phyloP scores from a whole-genome alignment of 805 yeast genomes.

The Cyberlindnera petersonii region DNA sequence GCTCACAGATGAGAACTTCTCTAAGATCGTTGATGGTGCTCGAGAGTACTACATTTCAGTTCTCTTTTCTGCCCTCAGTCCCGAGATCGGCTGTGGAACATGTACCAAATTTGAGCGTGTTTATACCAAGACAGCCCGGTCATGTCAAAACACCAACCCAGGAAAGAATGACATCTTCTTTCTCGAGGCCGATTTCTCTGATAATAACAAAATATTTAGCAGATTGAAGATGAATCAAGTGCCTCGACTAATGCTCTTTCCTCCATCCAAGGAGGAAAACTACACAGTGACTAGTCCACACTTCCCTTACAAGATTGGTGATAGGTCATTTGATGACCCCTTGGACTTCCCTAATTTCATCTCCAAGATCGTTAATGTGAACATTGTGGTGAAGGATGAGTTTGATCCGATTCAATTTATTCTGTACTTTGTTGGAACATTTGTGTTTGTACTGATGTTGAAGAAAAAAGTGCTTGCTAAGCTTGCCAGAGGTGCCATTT shows the following conservation, averaged over 20 bases:
- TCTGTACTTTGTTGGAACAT: slow-evolving; percentile 43
- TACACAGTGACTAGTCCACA: slow-evolving; percentile 30
- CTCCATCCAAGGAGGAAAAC: slow-evolving; percentile 36
- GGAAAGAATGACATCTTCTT: slow-evolving; percentile 40
- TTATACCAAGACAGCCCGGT: slow-evolving; percentile 37
- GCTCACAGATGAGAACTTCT: slow-evolving; percentile 35
- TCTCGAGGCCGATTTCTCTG: slow-evolving; percentile 46
- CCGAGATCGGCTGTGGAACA: slow-evolving; percentile 40
- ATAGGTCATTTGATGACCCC: slow-evolving; percentile 33
- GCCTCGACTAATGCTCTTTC: slow-evolving; percentile 68
- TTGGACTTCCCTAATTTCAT: slow-evolving; percentile 52
- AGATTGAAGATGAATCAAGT: slow-evolving; percentile 44
- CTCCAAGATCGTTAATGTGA: slow-evolving; percentile 41
- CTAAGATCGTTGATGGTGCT: slow-evolving; percentile 39
- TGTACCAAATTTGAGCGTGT: slow-evolving; percentile 45
- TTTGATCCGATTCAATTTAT: slow-evolving; percentile 42
- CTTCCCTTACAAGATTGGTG: slow-evolving; percentile 34
- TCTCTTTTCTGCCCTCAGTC: slow-evolving; percentile 47
- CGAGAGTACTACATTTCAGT: slow-evolving; percentile 50
- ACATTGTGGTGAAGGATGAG: slow-evolving; percentile 40
- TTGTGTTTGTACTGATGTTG: slow-evolving; percentile 41
- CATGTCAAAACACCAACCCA: slow-evolving; percentile 44
- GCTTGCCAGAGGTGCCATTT: slow-evolving; percentile 25
- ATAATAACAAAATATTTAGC: slow-evolving; percentile 40
- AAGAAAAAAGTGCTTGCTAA: slow-evolving; percentile 43